A percentile compares a stretch with the other conserved stretches of the same genome.
Evolutionary conservation across 108 stramenopile species (phyloP).

Genomic region (Fistulifera pelliculosa): DNA sequence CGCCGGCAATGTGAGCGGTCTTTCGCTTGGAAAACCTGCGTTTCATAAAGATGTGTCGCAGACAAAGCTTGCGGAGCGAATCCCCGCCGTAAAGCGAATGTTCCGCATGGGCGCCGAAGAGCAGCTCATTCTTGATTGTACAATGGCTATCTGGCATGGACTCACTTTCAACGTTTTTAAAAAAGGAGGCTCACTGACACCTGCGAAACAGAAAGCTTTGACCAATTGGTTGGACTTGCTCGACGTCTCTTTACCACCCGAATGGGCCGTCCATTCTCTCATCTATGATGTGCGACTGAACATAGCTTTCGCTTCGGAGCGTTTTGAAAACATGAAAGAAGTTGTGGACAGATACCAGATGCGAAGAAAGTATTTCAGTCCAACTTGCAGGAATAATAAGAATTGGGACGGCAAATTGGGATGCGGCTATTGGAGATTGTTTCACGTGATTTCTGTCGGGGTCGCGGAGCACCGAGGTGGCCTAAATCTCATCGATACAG

Average conservation of each 20-base stretch:
- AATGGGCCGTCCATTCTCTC: slow-evolving; percentile 45
- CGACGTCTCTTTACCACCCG: slow-evolving; percentile 45
- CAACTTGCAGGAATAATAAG: slow-evolving; percentile 14
- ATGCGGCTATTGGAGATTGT: slow-evolving; percentile 79
- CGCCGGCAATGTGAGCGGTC: not conserved
- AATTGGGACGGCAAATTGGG: not conserved
- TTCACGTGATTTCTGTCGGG: slow-evolving; percentile 67
- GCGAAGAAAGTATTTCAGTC: slow-evolving; percentile 26
- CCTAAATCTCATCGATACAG: slow-evolving; percentile 31
- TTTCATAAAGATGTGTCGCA: slow-evolving; percentile 18
- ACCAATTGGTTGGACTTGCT: slow-evolving; percentile 59
- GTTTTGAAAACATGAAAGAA: slow-evolving; percentile 23
- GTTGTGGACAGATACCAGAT: slow-evolving; percentile 18
- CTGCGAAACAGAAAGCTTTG: slow-evolving; percentile 27
- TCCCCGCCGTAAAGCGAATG: slow-evolving; percentile 18
- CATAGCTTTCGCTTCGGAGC: slow-evolving; percentile 24
- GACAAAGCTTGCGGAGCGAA: slow-evolving; percentile 4
- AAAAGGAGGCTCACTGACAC: slow-evolving; percentile 16
- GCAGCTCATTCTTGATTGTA: slow-evolving; percentile 56
- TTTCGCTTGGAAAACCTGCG: not conserved
- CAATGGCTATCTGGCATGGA: slow-evolving; percentile 47
- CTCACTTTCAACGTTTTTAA: slow-evolving; percentile 41
- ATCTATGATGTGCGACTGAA: slow-evolving; percentile 31
- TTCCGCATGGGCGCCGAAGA: slow-evolving; percentile 31
- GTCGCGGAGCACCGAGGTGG: slow-evolving; percentile 64